These are phyloP conservation scores for Prunus mume DNA, from an alignment of 306 rosid species.

Conservation along the genomic window DNA sequence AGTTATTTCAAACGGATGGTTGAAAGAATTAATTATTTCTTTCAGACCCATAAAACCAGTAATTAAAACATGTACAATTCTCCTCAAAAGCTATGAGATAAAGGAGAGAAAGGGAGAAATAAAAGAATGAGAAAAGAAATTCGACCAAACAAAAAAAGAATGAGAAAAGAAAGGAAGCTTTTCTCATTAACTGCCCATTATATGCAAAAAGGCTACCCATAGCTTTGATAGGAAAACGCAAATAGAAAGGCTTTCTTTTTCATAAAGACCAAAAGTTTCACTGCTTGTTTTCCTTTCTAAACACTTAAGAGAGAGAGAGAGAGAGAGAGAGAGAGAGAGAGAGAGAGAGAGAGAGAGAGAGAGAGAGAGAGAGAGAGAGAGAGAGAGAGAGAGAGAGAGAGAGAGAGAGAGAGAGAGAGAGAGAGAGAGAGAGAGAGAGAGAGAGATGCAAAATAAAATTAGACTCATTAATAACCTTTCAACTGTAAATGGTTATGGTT, in stretches of 20 bases:
- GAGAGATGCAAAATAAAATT: neutral
- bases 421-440: neutral
- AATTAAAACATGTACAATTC: neutral
- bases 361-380: neutral
- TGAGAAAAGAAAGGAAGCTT: neutral
- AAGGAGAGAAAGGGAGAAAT: constrained; percentile 1
- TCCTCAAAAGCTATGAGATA: neutral
- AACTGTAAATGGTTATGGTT: neutral
- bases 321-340: constrained; percentile 1
- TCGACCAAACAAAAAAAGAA: neutral
- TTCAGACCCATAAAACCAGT: no score
- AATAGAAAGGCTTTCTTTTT: neutral
- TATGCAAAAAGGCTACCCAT: neutral
- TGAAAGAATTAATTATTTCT: neutral
- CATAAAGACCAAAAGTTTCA: neutral
- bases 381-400: constrained; percentile 2
- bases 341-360: constrained; percentile 4
- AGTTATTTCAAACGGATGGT: neutral
- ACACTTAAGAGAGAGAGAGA: neutral
- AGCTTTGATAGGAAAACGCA: neutral
- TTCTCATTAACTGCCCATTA: constrained; percentile 1
- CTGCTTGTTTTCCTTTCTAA: neutral
- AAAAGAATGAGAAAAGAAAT: neutral
- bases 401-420: constrained; percentile 2
- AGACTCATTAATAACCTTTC: neutral